Percentiles rank a stretch among this genome's conserved stretches.
Evolutionary conservation across 345 rosid species (phyloP).

Genomic region (Eucalyptus pumila): DNA sequence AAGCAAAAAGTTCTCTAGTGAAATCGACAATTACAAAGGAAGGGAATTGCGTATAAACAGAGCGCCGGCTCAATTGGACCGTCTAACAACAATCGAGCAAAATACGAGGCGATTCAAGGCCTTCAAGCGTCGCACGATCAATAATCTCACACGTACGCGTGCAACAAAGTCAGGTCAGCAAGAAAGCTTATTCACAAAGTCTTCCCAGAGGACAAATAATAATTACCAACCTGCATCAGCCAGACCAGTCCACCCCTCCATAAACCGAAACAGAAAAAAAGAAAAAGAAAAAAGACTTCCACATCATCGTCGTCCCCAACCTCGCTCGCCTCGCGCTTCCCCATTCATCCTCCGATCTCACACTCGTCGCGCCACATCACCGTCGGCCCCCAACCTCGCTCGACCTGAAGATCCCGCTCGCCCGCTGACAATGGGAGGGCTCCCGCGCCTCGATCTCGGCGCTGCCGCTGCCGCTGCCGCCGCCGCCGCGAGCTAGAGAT

Average conservation of each 20-base stretch:
- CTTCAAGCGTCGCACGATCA: neutral
- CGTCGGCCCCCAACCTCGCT: neutral
- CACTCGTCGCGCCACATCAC: neutral
- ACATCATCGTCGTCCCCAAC: neutral
- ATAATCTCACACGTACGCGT: neutral
- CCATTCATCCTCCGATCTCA: neutral
- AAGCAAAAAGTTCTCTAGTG: too few relatives aligned
- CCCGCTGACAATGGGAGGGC: neutral
- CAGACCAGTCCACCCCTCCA: neutral
- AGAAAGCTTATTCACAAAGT: neutral
- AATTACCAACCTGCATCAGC: neutral
- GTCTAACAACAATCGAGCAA: neutral
- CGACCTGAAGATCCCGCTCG: neutral
- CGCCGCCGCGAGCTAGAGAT: conserved; percentile 27
- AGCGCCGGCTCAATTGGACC: neutral
- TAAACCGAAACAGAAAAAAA: too few relatives aligned
- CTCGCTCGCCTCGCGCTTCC: neutral
- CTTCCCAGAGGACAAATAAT: neutral
- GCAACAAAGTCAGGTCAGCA: neutral
- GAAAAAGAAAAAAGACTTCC: neutral
- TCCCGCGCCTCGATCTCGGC: neutral
- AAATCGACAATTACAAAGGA: neutral
- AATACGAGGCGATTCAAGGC: neutral
- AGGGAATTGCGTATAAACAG: neutral
- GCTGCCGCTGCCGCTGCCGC: neutral